Evolutionary conservation across 768 basidiomycete species (phyloP).

Genomic region (Sistotremastrum niveocremeum): DNA sequence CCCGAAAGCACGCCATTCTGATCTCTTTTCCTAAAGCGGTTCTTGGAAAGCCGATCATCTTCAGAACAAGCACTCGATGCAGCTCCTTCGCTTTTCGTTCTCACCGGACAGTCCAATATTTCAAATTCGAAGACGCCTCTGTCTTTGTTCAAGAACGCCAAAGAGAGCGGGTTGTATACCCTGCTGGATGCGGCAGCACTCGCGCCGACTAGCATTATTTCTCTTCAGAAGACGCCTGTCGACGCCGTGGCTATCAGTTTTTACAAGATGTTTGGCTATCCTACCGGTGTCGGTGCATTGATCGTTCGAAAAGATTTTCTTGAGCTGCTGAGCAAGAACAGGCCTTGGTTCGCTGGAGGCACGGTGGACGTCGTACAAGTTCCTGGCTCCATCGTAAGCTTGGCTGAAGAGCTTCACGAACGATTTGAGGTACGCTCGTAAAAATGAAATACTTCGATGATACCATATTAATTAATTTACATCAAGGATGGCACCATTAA

Average conservation of each 20-base stretch:
- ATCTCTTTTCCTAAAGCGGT: neutral
- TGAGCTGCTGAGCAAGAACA: constrained; percentile 27
- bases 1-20: neutral
- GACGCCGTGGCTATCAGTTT: constrained; percentile 79
- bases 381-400: constrained; percentile 56
- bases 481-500: constrained; percentile 75
- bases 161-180: constrained; percentile 55
- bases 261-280: constrained; percentile 86
- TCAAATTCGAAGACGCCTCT: constrained; percentile 62
- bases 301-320: constrained; percentile 62
- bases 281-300: constrained; percentile 72
- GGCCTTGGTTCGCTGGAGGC: constrained; percentile 80
- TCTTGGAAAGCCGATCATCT: constrained; percentile 38
- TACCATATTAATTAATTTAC: constrained; percentile 1
- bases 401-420: constrained; percentile 45
- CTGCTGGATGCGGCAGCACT: constrained; percentile 76
- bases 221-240: constrained; percentile 49
- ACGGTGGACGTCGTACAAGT: constrained; percentile 76
- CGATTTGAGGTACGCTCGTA: constrained; percentile 56
- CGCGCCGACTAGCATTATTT: constrained; percentile 57
- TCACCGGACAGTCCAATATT: constrained; percentile 76
- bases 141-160: constrained; percentile 48
- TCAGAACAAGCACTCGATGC: constrained; percentile 32
- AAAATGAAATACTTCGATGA: neutral
- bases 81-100: constrained; percentile 51